These are phyloP conservation scores for Sclerotinia spermophila DNA, from an alignment of 2,329 filamentous ascomycete species.

Conservation along the genomic window DNA sequence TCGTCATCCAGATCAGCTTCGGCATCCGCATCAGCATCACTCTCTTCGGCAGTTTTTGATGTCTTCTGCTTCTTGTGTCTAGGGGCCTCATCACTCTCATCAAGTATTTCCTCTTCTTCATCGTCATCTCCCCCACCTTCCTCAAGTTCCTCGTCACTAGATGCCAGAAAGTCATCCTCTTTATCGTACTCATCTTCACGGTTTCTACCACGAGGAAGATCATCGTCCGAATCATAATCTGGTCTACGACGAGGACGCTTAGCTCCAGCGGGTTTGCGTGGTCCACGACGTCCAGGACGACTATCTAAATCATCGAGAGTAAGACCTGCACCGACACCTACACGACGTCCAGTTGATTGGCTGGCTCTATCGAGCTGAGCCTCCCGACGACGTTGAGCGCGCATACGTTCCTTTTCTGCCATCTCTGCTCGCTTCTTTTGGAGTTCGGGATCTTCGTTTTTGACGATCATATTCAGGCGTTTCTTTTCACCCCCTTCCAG, in stretches of 20 bases:
- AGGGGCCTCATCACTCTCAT: constrained; percentile 41
- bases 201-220: constrained; percentile 53
- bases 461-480: constrained; percentile 63
- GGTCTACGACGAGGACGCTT: constrained; percentile 52
- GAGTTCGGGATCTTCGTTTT: constrained; percentile 70
- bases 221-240: constrained; percentile 76
- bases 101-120: constrained; percentile 41
- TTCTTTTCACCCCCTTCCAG: constrained; percentile 52
- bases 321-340: constrained; percentile 51
- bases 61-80: constrained; percentile 37
- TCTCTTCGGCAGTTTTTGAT: constrained; percentile 40
- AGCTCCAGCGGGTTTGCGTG: constrained; percentile 51
- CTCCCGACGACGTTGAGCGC: constrained; percentile 62
- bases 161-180: constrained; percentile 74
- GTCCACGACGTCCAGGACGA: constrained; percentile 46
- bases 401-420: constrained; percentile 69
- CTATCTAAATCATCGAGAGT: constrained; percentile 69
- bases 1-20: constrained; percentile 54
- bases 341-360: constrained; percentile 39
- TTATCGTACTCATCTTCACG: constrained; percentile 74
- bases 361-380: constrained; percentile 59
- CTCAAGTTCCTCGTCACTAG: constrained; percentile 67
- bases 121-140: constrained; percentile 52
- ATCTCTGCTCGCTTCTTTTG: constrained; percentile 70
- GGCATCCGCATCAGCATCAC: constrained; percentile 48